Evolutionary conservation across 2,329 filamentous ascomycete species (phyloP).

Genomic region (Phoma sp.): DNA sequence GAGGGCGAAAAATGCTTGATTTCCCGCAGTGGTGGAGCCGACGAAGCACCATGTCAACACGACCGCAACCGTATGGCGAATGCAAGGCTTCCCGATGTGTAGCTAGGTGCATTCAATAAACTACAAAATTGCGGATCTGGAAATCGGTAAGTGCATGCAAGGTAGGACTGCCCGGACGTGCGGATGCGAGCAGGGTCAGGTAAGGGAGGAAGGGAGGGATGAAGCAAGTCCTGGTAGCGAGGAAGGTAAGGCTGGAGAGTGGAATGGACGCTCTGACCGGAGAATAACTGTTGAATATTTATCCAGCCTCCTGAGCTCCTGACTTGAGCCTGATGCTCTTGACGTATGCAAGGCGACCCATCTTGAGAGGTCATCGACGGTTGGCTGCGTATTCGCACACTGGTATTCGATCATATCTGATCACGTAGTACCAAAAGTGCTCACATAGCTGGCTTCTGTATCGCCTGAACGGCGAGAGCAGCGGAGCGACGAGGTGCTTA

Average conservation of each 20-base stretch:
- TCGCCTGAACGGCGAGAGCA: background rate
- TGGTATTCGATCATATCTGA: background rate
- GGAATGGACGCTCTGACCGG: constrained; percentile 4
- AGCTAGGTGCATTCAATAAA: constrained; percentile 11
- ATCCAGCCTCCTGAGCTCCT: background rate
- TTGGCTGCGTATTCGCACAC: background rate
- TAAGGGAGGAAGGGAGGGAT: constrained; percentile 2
- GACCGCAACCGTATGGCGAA: constrained; percentile 2
- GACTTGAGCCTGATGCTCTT: background rate
- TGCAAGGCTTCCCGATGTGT: constrained; percentile 14
- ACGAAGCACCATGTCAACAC: background rate
- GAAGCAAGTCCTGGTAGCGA: constrained; percentile 6
- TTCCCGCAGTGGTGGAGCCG: constrained; percentile 6
- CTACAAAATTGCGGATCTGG: background rate
- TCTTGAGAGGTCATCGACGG: background rate
- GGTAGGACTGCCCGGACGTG: background rate
- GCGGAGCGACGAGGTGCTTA: background rate
- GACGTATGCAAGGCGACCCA: background rate
- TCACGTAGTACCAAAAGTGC: background rate
- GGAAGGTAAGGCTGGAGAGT: constrained; percentile 13
- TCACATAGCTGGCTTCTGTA: background rate
- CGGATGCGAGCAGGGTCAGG: constrained; percentile 2
- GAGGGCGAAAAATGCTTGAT: constrained; percentile 16
- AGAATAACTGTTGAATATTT: background rate
- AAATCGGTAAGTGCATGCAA: constrained; percentile 2